phyloP scores from a whole-genome alignment of 768 basidiomycete species.

The Tylopilus sp. region DNA sequence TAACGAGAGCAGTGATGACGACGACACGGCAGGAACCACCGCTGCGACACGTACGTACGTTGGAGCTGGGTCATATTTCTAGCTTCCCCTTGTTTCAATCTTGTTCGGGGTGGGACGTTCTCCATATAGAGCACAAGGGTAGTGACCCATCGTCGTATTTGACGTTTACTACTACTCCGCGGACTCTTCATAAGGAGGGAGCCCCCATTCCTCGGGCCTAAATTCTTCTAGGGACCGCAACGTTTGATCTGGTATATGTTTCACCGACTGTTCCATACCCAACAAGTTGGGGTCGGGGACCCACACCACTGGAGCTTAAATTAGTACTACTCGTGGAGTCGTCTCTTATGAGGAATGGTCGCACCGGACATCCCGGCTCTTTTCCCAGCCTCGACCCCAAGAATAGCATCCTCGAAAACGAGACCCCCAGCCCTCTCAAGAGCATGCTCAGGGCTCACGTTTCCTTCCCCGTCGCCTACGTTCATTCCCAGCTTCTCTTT shows the following conservation, averaged over 20 bases:
- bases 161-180: background rate
- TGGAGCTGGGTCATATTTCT: slow-evolving; percentile 47
- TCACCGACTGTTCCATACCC: slow-evolving; percentile 42
- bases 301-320: slow-evolving; percentile 62
- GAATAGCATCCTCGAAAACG: slow-evolving; percentile 80
- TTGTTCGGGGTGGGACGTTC: background rate
- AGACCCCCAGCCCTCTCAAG: slow-evolving; percentile 60
- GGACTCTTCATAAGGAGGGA: slow-evolving; percentile 57
- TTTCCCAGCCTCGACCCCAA: slow-evolving; percentile 76
- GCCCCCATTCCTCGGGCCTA: slow-evolving; percentile 77
- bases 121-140: background rate
- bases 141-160: background rate
- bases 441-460: slow-evolving; percentile 33
- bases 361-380: slow-evolving; percentile 84
- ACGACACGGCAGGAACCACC: background rate
- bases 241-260: slow-evolving; percentile 56
- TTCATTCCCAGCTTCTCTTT: slow-evolving; percentile 50
- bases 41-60: slow-evolving; percentile 30
- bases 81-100: background rate
- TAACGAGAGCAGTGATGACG: slow-evolving; percentile 26
- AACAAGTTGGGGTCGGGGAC: slow-evolving; percentile 74
- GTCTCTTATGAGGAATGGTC: slow-evolving; percentile 11
- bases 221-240: slow-evolving; percentile 68
- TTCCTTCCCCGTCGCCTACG: slow-evolving; percentile 48
- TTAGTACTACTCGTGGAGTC: slow-evolving; percentile 1